phyloP scores from a whole-genome alignment of 2,329 filamentous ascomycete genomes.

The Aureobasidium melanogenum region DNA sequence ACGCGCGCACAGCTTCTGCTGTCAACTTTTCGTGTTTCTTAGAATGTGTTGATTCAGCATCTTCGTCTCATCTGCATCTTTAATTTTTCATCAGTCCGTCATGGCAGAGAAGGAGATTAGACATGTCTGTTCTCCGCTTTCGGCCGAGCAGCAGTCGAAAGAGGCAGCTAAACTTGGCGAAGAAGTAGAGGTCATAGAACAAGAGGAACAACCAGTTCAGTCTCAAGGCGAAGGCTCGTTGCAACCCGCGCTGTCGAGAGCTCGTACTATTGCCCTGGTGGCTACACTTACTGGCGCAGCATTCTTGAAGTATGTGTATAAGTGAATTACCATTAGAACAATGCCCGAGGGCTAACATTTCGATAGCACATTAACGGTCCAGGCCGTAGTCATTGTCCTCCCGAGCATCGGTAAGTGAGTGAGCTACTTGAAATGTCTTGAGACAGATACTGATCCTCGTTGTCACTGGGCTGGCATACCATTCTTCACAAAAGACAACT shows the following conservation, averaged over 20 bases:
- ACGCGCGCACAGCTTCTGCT: neutral
- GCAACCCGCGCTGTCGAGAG: slow-evolving; percentile 17
- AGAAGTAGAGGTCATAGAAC: neutral
- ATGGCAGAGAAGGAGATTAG: neutral
- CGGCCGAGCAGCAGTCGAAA: neutral
- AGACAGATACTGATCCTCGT: too few species aligned
- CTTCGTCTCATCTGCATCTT: neutral
- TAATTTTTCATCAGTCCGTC: neutral
- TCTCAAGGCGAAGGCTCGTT: neutral
- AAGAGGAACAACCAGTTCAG: neutral
- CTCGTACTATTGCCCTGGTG: slow-evolving; percentile 23
- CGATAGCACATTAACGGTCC: slow-evolving; percentile 21
- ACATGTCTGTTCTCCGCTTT: neutral
- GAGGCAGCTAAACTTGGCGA: neutral
- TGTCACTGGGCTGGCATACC: too few species aligned
- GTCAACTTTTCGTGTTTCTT: neutral
- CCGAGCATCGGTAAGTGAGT: slow-evolving; percentile 20
- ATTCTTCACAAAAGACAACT: too few species aligned
- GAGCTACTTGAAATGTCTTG: too few species aligned
- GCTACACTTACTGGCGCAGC: slow-evolving; percentile 22
- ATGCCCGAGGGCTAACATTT: neutral
- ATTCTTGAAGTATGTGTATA: slow-evolving; percentile 5
- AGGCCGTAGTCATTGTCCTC: slow-evolving; percentile 27
- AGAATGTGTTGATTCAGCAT: neutral
- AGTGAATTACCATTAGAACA: neutral